Conservation (phyloP, 352 stramenopile genomes). For the Pythium chondricola region DNA sequence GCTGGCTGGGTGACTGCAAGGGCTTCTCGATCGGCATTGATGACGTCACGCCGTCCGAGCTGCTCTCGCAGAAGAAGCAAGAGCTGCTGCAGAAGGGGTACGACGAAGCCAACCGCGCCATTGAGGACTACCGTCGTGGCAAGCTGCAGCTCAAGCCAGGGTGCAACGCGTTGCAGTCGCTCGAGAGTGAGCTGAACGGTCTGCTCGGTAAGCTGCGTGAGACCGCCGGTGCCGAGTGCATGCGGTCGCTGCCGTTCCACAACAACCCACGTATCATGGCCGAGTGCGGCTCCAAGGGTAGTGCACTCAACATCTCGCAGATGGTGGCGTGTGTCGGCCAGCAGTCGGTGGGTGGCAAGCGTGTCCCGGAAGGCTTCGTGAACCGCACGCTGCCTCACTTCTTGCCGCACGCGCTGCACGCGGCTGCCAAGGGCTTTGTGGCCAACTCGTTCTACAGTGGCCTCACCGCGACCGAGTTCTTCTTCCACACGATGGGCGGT, state of each 20-base stretch:
- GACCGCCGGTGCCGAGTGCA: slow-evolving; percentile 95
- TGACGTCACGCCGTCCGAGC: slow-evolving; percentile 95
- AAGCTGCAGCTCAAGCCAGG: slow-evolving; percentile 94
- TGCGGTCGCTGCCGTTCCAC: slow-evolving; percentile 96
- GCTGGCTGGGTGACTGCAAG: slow-evolving; percentile 96
- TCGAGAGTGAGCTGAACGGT: slow-evolving; percentile 98
- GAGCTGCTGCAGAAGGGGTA: slow-evolving; percentile 89
- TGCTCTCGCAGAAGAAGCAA: slow-evolving; percentile 94
- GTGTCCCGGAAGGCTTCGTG: slow-evolving; percentile 98
- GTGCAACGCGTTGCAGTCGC: slow-evolving; percentile 95
- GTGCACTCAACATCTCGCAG: slow-evolving; percentile 99
- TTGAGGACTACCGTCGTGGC: slow-evolving; percentile 92
- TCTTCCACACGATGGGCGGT: slow-evolving; percentile 99
- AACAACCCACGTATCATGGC: slow-evolving; percentile 98
- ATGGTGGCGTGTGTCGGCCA: slow-evolving; percentile 99
- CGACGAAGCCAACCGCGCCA: slow-evolving; percentile 84
- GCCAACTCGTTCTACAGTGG: slow-evolving; percentile 99
- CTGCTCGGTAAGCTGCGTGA: slow-evolving; percentile 97
- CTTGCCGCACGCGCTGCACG: slow-evolving; percentile 89
- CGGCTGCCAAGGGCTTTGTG: slow-evolving; percentile 98
- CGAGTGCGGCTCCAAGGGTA: slow-evolving; percentile 98
- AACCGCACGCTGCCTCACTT: slow-evolving; percentile 98
- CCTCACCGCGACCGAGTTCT: slow-evolving; percentile 99
- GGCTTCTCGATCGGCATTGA: slow-evolving; percentile 99
- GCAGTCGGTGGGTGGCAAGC: slow-evolving; percentile 97